Base-by-base conservation (phyloP, 1,139 yeast species). In the Lizanozyma gosingica region DNA sequence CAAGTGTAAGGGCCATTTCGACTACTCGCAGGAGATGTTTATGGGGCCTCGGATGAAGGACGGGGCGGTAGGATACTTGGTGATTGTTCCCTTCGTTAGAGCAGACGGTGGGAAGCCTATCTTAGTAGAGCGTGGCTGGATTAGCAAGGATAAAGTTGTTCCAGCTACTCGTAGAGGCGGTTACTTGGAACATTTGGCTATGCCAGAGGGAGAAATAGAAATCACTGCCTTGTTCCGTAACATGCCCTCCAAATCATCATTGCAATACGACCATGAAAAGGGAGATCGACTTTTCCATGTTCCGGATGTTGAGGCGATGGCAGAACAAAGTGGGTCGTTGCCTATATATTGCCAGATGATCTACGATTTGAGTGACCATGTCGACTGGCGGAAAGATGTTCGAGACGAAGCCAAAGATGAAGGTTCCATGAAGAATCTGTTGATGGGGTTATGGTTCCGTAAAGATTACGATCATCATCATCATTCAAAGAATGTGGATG, bases 121-220 rank as follows among this genome's bases (percentile, higher is more conserved):
- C 18, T 67, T 92, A 42, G 74, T 92, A 32, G 94, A 87, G 58
- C 75, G 99, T 49, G 99, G 99, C 4, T 92, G 97, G 95, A 80
- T 92, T 37, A 67, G 78, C 32, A 87, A 83, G 50, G 83, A 80
- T 15, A 78, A 77, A 48, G 81, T 83, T 4, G 67, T 78, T 18
- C 95, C 94, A 29, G 62, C 67, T 9, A 62, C 69, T 4, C 73
- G 98, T 51, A 45, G 48, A 16, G 33, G 39, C 35, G 72, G 70
- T 3, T 73, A 67, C 52, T 70, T 74, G 55, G 71, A 68, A 37
- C 90, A 1, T 58, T 67, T 83, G 47, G 80, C 94, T 1, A 55
- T 82, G 43, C 95, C 95, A 1, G 63, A 70, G 46, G 94, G 90
- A 8, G 83, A 78, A 43, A 83, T 86, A 37, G 80, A 80, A 39